Conservation (phyloP, 73 alveolate genomes). For the Paramecium sonneborni region DNA sequence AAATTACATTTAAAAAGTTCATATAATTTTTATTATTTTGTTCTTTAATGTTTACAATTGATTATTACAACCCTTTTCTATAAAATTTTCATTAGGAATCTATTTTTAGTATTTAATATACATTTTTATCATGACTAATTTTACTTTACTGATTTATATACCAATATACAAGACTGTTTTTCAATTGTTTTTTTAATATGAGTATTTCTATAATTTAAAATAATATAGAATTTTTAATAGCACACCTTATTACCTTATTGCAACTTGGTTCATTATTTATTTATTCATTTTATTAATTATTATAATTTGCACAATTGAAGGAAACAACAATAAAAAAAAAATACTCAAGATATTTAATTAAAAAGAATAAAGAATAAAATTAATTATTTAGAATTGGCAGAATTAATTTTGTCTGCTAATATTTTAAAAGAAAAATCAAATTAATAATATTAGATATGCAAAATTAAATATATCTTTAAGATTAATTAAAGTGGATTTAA, state of each 20-base stretch:
- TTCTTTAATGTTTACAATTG: not conserved
- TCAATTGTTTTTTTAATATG: not conserved
- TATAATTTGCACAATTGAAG: not conserved
- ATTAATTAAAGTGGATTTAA: too few relatives aligned
- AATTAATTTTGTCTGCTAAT: constrained; percentile 76
- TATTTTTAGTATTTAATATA: not conserved
- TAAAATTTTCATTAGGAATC: not conserved
- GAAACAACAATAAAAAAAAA: not conserved
- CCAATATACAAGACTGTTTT: not conserved
- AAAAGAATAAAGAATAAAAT: constrained; percentile 64
- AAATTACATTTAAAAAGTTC: not conserved
- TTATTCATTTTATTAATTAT: constrained; percentile 9
- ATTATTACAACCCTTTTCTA: not conserved
- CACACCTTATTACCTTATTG: constrained; percentile 49
- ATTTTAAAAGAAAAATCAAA: constrained; percentile 77
- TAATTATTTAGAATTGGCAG: constrained; percentile 82
- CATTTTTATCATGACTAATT: constrained; percentile 2
- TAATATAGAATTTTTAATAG: constrained; percentile 47
- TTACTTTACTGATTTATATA: constrained; percentile 11
- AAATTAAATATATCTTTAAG: constrained; percentile 30
- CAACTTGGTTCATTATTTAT: not conserved
- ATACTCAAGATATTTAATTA: not conserved
- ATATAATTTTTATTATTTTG: not conserved
- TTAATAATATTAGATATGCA: constrained; percentile 71
- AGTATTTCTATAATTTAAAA: too few relatives aligned